Conservation (phyloP, 768 basidiomycete species). For the Kwoniella dejecticola region DNA sequence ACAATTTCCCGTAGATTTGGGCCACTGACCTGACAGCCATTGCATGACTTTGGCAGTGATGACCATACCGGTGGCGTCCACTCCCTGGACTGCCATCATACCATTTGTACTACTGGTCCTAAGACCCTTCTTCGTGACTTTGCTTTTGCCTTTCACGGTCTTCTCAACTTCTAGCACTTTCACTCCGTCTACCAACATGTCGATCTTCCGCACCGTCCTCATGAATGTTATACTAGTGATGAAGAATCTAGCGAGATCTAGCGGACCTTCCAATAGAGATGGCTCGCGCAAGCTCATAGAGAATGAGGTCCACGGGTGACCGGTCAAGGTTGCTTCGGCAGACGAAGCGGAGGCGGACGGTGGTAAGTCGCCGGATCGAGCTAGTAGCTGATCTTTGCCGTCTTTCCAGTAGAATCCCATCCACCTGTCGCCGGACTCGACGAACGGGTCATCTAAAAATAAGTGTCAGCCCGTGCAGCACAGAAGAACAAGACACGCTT, state of each 20-base stretch:
- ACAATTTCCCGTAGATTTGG: neutral
- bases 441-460: constrained; percentile 54
- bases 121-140: constrained; percentile 57
- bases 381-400: constrained; percentile 84
- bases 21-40: constrained; percentile 45
- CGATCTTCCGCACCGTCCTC: constrained; percentile 71
- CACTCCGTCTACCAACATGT: constrained; percentile 78
- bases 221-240: constrained; percentile 93
- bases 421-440: constrained; percentile 68
- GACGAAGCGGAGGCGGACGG: constrained; percentile 28
- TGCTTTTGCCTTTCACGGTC: constrained; percentile 39
- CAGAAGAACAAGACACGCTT: neutral
- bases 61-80: constrained; percentile 67
- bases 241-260: constrained; percentile 87
- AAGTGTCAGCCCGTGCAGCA: neutral
- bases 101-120: constrained; percentile 63
- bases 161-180: constrained; percentile 50
- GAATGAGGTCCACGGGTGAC: constrained; percentile 77
- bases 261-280: constrained; percentile 68
- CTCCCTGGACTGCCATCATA: constrained; percentile 68
- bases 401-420: constrained; percentile 98
- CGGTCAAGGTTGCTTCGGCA: constrained; percentile 55
- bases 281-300: constrained; percentile 84
- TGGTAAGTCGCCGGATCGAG: constrained; percentile 69
- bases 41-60: constrained; percentile 78